phyloP scores from a whole-genome alignment of 208 protist genomes.

The Leishmania arabica region DNA sequence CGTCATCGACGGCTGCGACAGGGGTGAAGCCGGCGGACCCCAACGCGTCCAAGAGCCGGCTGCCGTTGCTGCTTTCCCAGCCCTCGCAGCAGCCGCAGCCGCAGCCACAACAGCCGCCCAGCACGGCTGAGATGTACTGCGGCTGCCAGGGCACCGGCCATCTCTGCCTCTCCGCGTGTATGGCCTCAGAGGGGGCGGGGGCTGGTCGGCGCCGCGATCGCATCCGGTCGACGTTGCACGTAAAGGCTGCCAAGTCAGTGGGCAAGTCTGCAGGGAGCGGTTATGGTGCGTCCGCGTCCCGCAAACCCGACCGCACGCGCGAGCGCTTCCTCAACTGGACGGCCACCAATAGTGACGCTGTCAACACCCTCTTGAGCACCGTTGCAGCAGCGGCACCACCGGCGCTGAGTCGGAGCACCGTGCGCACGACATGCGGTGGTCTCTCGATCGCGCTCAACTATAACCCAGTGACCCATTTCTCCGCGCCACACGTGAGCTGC shows the following conservation, averaged over 20 bases:
- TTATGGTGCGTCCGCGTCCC: neutral
- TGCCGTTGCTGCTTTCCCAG: constrained; percentile 1
- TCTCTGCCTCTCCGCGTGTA: constrained; percentile 37
- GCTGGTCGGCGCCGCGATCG: constrained; percentile 9
- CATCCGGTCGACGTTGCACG: constrained; percentile 17
- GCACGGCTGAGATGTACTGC: constrained; percentile 32
- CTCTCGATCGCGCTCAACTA: constrained; percentile 35
- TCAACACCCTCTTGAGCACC: neutral
- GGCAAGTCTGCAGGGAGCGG: neutral
- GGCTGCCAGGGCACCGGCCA: constrained; percentile 78
- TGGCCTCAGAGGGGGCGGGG: constrained; percentile 3
- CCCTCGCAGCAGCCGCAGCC: neutral
- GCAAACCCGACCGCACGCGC: neutral
- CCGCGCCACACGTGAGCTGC: constrained; percentile 28
- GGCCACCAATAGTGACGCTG: neutral
- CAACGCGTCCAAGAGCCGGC: neutral
- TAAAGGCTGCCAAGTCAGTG: neutral
- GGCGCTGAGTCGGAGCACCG: constrained; percentile 1
- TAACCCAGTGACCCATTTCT: constrained; percentile 49
- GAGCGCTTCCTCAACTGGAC: constrained; percentile 1
- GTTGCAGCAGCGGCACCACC: neutral
- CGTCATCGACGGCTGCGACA: neutral
- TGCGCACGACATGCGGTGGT: constrained; percentile 31
- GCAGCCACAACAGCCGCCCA: neutral
- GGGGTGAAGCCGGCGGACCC: neutral